phyloP scores from a whole-genome alignment of 352 stramenopile species.

The Phytophthora pini region DNA sequence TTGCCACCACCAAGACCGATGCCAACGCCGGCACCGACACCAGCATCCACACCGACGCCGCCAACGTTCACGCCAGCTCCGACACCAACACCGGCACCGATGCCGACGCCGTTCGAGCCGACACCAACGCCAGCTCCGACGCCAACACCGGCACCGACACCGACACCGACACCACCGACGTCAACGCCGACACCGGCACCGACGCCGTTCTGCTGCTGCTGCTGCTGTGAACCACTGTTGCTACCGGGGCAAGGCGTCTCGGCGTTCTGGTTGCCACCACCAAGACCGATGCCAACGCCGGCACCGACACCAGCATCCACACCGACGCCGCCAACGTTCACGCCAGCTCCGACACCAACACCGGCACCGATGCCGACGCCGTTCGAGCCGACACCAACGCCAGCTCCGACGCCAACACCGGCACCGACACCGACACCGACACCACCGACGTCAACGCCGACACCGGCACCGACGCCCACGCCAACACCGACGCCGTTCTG shows the following conservation, averaged over 20 bases:
- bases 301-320: not conserved
- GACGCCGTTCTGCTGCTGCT: not conserved
- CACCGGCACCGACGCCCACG: not conserved
- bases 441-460: no score
- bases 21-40: not conserved
- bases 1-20: no score
- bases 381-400: no score
- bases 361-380: not conserved
- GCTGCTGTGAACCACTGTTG: no score
- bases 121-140: conserved; percentile 4
- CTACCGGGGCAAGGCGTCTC: no score
- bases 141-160: conserved; percentile 3
- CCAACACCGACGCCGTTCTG: conserved; percentile 9
- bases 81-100: conserved; percentile 3
- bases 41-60: conserved; percentile 1
- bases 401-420: no score
- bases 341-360: conserved; percentile 1
- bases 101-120: not conserved
- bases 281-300: not conserved
- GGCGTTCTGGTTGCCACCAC: no score
- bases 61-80: not conserved
- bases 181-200: conserved; percentile 7
- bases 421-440: no score
- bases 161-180: not conserved
- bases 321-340: not conserved